A percentile compares a stretch with the other conserved stretches of the same genome.
Evolutionary conservation across 2,329 filamentous ascomycete genomes (phyloP).

Genomic region (Fusarium chaquense): DNA sequence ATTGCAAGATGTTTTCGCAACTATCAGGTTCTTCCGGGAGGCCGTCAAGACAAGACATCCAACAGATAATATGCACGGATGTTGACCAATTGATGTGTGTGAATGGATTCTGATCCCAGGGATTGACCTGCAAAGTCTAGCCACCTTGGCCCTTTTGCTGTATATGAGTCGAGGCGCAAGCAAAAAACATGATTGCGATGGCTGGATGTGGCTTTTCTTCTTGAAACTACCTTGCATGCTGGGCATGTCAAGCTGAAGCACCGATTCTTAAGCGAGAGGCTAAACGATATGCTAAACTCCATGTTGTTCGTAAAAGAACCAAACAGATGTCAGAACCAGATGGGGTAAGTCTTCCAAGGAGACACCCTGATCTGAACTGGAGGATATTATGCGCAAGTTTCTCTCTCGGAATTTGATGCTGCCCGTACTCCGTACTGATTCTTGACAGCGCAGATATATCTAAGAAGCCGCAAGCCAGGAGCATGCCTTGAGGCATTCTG

Average conservation of each 20-base stretch:
- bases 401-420: neutral
- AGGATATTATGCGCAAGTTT: neutral
- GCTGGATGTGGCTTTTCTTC: neutral
- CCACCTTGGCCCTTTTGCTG: neutral
- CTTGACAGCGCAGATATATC: neutral
- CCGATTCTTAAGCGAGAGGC: slow-evolving; percentile 25
- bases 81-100: neutral
- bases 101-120: neutral
- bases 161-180: neutral
- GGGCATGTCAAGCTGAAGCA: neutral
- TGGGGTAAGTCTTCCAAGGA: slow-evolving; percentile 5
- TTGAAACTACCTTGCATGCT: slow-evolving; percentile 10
- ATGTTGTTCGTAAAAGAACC: slow-evolving; percentile 10
- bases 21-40: neutral
- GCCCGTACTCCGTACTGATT: neutral
- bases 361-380: neutral
- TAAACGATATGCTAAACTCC: slow-evolving; percentile 31
- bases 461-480: neutral
- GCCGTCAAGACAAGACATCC: neutral
- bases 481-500: neutral
- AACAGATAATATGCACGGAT: neutral
- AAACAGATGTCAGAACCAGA: slow-evolving; percentile 1
- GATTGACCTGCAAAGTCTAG: neutral
- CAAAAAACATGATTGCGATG: slow-evolving; percentile 1
- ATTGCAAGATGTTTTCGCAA: neutral